A percentile compares a stretch with the other conserved stretches of the same genome.
Conservation (phyloP, 371 early-diverging fungal species). For the Lichtheimia hyalospora region DNA sequence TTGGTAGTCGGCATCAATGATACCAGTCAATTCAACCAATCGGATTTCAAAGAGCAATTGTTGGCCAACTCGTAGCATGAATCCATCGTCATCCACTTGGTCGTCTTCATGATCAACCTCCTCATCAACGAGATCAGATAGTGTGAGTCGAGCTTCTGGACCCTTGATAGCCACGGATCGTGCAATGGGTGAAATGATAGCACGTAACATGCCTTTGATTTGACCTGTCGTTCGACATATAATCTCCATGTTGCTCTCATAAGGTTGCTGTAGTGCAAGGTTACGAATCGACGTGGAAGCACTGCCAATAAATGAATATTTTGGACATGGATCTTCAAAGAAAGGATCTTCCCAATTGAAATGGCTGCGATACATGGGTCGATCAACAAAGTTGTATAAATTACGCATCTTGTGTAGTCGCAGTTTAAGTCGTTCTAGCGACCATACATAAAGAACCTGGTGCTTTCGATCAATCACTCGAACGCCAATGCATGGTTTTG, state of each 20-base stretch:
- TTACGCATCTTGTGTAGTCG: constrained; percentile 76
- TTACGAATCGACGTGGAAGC: constrained; percentile 56
- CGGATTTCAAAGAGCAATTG: constrained; percentile 73
- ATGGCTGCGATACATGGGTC: constrained; percentile 67
- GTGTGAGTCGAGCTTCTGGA: not conserved
- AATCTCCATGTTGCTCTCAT: constrained; percentile 57
- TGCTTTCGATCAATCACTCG: constrained; percentile 72
- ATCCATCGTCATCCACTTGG: not conserved
- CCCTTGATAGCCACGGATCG: constrained; percentile 22
- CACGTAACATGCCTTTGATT: constrained; percentile 46
- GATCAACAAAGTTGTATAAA: constrained; percentile 68
- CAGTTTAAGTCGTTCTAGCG: constrained; percentile 61
- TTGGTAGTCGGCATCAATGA: constrained; percentile 64
- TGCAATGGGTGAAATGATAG: constrained; percentile 53
- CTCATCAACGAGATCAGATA: constrained; percentile 7
- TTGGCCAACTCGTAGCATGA: constrained; percentile 41
- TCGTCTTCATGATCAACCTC: not conserved
- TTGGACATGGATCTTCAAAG: constrained; percentile 57
- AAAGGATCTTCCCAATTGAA: constrained; percentile 76
- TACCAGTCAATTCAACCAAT: constrained; percentile 63
- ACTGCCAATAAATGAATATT: constrained; percentile 67
- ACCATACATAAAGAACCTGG: constrained; percentile 72
- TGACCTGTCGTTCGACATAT: constrained; percentile 57
- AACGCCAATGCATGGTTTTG: constrained; percentile 62
- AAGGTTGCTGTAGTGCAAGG: constrained; percentile 47